Percentiles rank a stretch among this genome's conserved stretches.
phyloP scores from a whole-genome alignment of 192 early-diverging fungal genomes.

The Coemansia reversa region DNA sequence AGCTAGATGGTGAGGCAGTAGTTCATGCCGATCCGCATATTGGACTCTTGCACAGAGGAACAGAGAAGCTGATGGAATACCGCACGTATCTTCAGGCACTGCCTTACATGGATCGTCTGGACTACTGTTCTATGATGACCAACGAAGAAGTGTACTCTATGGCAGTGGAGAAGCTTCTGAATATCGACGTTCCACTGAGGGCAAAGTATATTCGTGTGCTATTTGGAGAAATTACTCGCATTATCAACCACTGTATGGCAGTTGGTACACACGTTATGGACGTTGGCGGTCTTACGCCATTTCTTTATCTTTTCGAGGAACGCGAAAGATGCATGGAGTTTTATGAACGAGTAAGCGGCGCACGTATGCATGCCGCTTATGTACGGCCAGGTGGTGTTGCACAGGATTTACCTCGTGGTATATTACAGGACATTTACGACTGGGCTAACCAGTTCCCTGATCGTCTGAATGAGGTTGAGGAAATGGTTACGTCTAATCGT shows the following conservation, averaged over 20 bases:
- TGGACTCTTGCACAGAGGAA: constrained; percentile 95
- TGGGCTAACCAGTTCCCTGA: constrained; percentile 91
- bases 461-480: constrained; percentile 93
- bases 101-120: constrained; percentile 97
- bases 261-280: constrained; percentile 95
- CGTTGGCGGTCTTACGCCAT: constrained; percentile 96
- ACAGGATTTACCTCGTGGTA: constrained; percentile 86
- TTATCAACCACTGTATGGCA: constrained; percentile 99
- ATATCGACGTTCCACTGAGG: constrained; percentile 92
- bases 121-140: constrained; percentile 99
- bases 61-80: constrained; percentile 99
- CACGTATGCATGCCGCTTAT: constrained; percentile 97
- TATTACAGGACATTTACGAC: constrained; percentile 92
- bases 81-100: constrained; percentile 97
- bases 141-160: constrained; percentile 98
- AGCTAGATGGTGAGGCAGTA: constrained; percentile 90
- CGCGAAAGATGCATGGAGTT: constrained; percentile 99
- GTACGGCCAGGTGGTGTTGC: constrained; percentile 95
- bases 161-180: constrained; percentile 96
- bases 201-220: constrained; percentile 96
- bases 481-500: constrained; percentile 88
- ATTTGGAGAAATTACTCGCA: constrained; percentile 96
- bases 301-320: constrained; percentile 99
- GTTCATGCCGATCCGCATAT: constrained; percentile 95
- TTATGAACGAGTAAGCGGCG: constrained; percentile 97